Evolutionary conservation across 208 protist species (phyloP).

Genomic region (Wallacemonas sp.): DNA sequence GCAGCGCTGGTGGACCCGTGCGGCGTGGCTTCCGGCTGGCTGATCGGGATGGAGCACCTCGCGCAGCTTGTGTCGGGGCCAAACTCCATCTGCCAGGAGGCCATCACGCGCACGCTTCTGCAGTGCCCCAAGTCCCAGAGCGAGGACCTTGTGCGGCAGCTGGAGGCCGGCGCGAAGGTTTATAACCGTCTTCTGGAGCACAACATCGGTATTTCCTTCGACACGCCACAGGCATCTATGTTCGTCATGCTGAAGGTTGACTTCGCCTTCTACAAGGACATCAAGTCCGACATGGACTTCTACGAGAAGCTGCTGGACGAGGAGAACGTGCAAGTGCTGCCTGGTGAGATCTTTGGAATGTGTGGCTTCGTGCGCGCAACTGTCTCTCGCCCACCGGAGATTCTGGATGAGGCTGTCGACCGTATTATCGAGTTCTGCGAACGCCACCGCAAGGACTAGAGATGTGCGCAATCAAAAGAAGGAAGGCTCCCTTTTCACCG

Average conservation of each 20-base stretch:
- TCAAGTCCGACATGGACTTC: slow-evolving; percentile 82
- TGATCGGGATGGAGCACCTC: slow-evolving; percentile 45
- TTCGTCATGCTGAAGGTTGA: slow-evolving; percentile 91
- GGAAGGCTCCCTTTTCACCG: too few relatives aligned
- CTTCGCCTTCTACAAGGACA: slow-evolving; percentile 64
- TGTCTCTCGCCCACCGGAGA: slow-evolving; percentile 58
- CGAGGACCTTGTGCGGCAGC: slow-evolving; percentile 40
- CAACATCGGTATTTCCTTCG: slow-evolving; percentile 47
- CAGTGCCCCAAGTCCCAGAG: slow-evolving; percentile 54
- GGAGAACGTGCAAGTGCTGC: slow-evolving; percentile 89
- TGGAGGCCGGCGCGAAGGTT: slow-evolving; percentile 36
- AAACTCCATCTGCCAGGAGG: slow-evolving; percentile 87
- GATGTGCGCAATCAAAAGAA: neutral
- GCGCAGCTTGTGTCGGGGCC: slow-evolving; percentile 84
- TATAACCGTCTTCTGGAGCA: slow-evolving; percentile 39
- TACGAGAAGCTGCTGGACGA: slow-evolving; percentile 77
- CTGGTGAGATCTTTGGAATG: slow-evolving; percentile 54
- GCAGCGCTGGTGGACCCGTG: slow-evolving; percentile 70
- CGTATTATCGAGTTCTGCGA: slow-evolving; percentile 84
- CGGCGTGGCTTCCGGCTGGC: slow-evolving; percentile 25
- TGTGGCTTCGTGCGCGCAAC: slow-evolving; percentile 82
- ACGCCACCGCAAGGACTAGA: slow-evolving; percentile 17
- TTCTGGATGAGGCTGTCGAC: slow-evolving; percentile 77
- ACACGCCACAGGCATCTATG: slow-evolving; percentile 66
- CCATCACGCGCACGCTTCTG: slow-evolving; percentile 75